Evolutionary conservation across 179 eudicot genomes (phyloP), one percentile per base, ranked within the genome.

Genomic region (Beta lomatogona): DNA sequence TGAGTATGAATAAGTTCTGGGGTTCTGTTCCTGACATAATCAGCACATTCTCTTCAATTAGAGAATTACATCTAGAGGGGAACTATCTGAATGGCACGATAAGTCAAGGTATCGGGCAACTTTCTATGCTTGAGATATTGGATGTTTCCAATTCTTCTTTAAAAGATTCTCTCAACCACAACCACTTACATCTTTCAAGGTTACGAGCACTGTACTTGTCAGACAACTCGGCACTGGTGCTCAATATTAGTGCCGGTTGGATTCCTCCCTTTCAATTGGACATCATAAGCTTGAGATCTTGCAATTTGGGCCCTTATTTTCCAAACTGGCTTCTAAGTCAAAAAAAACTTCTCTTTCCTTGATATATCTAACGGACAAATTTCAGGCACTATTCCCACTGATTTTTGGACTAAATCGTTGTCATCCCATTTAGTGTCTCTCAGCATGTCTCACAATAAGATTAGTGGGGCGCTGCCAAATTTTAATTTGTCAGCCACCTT

Each of bases 211-310:
- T 88, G 25, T 13, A 44, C 58, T 46, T 84, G 0, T 57, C 52
- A 5, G 52, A 4, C 0, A 86, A 84, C 68, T 18, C 76, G 4
- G 70, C 28, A 8, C 9, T 86, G 31, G 41, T 31, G 28, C 4
- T 86, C 21, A 68, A 77, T 6, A 4, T 80, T 4, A 83, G 52
- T 4, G 6, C 79, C 13, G 44, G 12, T 0, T 83, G 90, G 90
- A 13, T 72, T 78, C 88, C 85, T 55, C 83, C 85, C 21, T 85
- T 86, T 21, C 82, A 75, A 45, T 55, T 86, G 0, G 13, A 45
- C 9, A 1, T 1, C 14, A 55, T 55, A 55, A 2, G 14, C 14
- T 6, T 55, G 59, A 55, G 59, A 55, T 55, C 12, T 55, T 55
- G 59, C 13, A 25, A 25, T 25, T 25, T 25, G 28, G 28, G 28